Percentiles rank a stretch among this genome's conserved stretches.
These are phyloP conservation scores for Tolypocladium inflatum DNA, from an alignment of 2,329 filamentous ascomycete species.

Conservation along the genomic window DNA sequence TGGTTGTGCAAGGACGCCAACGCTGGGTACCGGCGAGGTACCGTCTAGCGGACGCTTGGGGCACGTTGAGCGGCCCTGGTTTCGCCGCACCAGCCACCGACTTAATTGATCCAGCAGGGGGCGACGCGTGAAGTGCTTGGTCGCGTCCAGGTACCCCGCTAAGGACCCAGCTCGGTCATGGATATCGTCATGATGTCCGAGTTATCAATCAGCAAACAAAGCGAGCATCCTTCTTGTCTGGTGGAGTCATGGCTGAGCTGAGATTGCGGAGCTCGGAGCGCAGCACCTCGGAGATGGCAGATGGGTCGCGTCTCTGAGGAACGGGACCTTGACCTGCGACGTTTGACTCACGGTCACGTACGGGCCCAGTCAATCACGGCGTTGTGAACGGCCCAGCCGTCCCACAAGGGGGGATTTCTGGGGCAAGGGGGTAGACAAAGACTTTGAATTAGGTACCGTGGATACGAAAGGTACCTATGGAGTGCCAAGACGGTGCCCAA, in stretches of 20 bases:
- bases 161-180: slow-evolving; percentile 7
- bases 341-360: not conserved
- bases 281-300: slow-evolving; percentile 9
- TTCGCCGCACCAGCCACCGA: slow-evolving; percentile 8
- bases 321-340: not conserved
- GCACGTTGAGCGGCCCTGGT: not conserved
- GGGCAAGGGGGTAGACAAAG: not conserved
- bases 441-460: not conserved
- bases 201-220: slow-evolving; percentile 23
- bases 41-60: slow-evolving; percentile 1
- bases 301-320: not conserved
- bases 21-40: slow-evolving; percentile 1
- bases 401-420: not conserved
- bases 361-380: not conserved
- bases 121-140: slow-evolving; percentile 10
- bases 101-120: not conserved
- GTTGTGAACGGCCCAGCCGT: not conserved
- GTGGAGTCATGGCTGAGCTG: slow-evolving; percentile 3
- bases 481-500: not conserved
- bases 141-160: slow-evolving; percentile 12
- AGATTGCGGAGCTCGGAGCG: slow-evolving; percentile 5
- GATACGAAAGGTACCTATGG: not conserved
- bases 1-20: slow-evolving; percentile 1
- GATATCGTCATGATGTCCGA: slow-evolving; percentile 6
- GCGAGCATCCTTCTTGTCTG: slow-evolving; percentile 9